These are phyloP conservation scores for Flaveria brownii DNA, from an alignment of 129 eudicot genomes.

Conservation along the genomic window DNA sequence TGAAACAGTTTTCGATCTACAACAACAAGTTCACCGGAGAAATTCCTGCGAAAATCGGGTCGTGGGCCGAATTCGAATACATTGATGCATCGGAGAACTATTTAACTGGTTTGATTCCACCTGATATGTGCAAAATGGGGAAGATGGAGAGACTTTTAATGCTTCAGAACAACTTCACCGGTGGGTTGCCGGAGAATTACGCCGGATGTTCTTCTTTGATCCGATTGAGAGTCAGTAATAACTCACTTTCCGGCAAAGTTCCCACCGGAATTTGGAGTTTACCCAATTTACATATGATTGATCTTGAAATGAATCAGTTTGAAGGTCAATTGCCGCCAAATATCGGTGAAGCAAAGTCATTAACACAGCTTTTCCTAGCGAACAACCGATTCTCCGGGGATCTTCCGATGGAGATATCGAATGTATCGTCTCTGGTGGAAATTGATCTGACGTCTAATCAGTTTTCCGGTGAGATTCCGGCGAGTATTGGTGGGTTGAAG, in stretches of 20 bases:
- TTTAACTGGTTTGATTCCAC: constrained; percentile 56
- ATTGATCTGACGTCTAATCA: constrained; percentile 45
- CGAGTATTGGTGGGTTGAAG: constrained; percentile 47
- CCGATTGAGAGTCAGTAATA: constrained; percentile 53
- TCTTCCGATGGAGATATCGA: constrained; percentile 46
- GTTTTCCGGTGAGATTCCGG: constrained; percentile 56
- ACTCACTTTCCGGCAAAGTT: constrained; percentile 60
- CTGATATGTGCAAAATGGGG: constrained; percentile 68
- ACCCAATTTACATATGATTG: constrained; percentile 49
- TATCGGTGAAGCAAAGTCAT: constrained; percentile 49
- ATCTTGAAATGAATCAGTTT: constrained; percentile 60
- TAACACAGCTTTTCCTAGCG: constrained; percentile 48
- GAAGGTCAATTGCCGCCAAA: constrained; percentile 48
- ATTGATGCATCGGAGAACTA: constrained; percentile 56
- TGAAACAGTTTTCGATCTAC: constrained; percentile 51
- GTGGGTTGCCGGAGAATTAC: constrained; percentile 60
- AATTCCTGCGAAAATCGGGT: constrained; percentile 62
- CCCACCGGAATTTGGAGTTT: constrained; percentile 69
- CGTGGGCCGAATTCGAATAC: constrained; percentile 52
- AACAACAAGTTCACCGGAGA: constrained; percentile 52
- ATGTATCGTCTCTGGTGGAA: constrained; percentile 50
- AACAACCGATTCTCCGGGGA: constrained; percentile 59
- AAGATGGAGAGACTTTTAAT: constrained; percentile 36
- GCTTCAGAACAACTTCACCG: constrained; percentile 64
- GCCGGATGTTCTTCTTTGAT: constrained; percentile 43